A percentile compares a stretch with the other conserved stretches of the same genome.
Evolutionary conservation across 257 asterid species (phyloP).

Genomic region (Pogostemon cablin): DNA sequence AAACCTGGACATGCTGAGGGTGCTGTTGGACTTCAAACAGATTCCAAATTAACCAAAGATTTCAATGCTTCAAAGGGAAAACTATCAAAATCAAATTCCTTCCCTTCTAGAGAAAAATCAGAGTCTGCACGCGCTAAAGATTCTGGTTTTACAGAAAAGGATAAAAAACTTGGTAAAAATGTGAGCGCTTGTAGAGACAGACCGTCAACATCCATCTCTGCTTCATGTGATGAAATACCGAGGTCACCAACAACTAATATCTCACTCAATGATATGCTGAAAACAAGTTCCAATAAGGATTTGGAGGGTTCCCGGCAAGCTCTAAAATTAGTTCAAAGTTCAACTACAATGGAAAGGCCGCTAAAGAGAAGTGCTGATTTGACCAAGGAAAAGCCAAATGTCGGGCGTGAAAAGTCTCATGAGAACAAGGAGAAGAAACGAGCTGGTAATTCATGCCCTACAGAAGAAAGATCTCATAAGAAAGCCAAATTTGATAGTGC

Average conservation of each 20-base stretch:
- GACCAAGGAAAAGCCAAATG: constrained; percentile 29
- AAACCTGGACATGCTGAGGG: constrained; percentile 30
- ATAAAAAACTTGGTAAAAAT: constrained; percentile 10
- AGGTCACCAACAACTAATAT: constrained; percentile 1
- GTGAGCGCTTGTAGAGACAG: constrained; percentile 25
- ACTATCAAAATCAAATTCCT: constrained; percentile 18
- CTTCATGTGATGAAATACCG: constrained; percentile 26
- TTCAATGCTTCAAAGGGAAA: constrained; percentile 28
- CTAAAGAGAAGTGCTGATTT: constrained; percentile 25
- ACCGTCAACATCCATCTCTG: constrained; percentile 23
- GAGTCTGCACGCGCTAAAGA: constrained; percentile 27
- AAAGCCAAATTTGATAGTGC: constrained; percentile 41
- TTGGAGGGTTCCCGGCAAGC: constrained; percentile 27
- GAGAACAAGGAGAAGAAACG: constrained; percentile 30
- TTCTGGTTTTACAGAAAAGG: constrained; percentile 31
- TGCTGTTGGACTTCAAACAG: constrained; percentile 19
- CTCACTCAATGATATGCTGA: constrained; percentile 21
- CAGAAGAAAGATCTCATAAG: constrained; percentile 45
- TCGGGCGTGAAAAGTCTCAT: constrained; percentile 32
- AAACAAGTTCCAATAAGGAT: constrained; percentile 28
- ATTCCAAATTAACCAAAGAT: constrained; percentile 5
- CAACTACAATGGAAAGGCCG: constrained; percentile 26
- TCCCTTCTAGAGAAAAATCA: constrained; percentile 17
- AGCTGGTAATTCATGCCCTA: constrained; percentile 34
- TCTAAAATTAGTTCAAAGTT: constrained; percentile 33